Evolutionary conservation across 441 rosid species (phyloP), one percentile per base, ranked within the genome.

Genomic region (Gossypium schwendimanii): DNA sequence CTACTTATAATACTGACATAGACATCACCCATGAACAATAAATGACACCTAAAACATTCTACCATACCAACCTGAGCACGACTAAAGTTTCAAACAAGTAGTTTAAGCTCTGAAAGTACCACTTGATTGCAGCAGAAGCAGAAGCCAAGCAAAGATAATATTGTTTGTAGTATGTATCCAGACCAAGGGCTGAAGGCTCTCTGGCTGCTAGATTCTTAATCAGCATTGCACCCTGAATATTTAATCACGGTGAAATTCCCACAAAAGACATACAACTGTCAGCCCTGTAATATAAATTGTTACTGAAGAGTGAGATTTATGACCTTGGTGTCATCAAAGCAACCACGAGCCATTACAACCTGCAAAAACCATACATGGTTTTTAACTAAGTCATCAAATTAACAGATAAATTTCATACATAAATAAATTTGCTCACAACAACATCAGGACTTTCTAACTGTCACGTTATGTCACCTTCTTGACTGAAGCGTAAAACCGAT

Each of bases 311-410:
- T 58, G 36, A 71, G 59, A 76, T 69, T 21, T 60, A 49, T 39
- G 76, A 93, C 99, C 99, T 93, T 91, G 58, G 99, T 95, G 79
- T 95, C 99, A 75, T 93, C 97, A 73, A 93, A 95, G 87, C 96
- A 90, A 69, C 97, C 90, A 57, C 99, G 97, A 20, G 91, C 89
- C 87, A 91, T 80, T 65, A 90, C 91, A 76, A 87, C 93, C 99
- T 95, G 81, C 68, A 81, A 62, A 77, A 77, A 62, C 67, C 61
- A 24, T 63, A 39, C 53, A 69, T 44, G 36, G 23, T 44, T 76
- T 41, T 64, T 52, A 59, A 12, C 39, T 26, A 76, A 17, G 59
- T 72, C 57, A 68, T 18, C 53, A 58, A 65, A 26, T 49, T 66
- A 65, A 67, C 45, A 36, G 44, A 58, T 59, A 69, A 73, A 24